Conservation (phyloP, 1,139 yeast genomes). For the Lipomyces yarrowii region DNA sequence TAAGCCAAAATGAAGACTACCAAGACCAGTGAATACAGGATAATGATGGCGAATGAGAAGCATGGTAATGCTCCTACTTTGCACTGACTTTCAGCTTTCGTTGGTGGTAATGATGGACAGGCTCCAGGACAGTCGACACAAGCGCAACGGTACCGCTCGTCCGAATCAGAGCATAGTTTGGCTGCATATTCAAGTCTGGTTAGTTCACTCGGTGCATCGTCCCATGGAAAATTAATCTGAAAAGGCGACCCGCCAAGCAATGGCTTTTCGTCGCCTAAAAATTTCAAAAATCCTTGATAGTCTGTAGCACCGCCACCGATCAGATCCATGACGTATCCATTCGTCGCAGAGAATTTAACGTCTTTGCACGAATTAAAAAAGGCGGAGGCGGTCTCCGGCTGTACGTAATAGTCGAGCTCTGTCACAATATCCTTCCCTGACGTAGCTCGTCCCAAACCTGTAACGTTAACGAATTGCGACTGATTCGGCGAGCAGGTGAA, state of each 20-base stretch:
- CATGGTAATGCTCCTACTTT: conserved; percentile 68
- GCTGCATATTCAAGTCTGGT: conserved; percentile 44
- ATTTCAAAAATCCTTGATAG: conserved; percentile 72
- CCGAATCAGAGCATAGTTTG: conserved; percentile 62
- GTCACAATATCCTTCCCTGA: conserved; percentile 65
- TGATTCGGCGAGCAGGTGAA: conserved; percentile 92
- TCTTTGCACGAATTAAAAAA: conserved; percentile 85
- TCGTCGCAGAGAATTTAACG: conserved; percentile 90
- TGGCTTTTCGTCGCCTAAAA: conserved; percentile 93
- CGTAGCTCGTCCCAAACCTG: conserved; percentile 57
- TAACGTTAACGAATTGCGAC: conserved; percentile 68
- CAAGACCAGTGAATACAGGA: conserved; percentile 53
- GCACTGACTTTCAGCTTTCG: conserved; percentile 49
- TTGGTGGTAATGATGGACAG: conserved; percentile 62
- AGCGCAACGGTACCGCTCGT: conserved; percentile 67
- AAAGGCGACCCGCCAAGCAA: conserved; percentile 93
- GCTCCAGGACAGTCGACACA: conserved; percentile 85
- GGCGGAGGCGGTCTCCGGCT: conserved; percentile 58
- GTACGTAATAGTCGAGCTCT: conserved; percentile 67
- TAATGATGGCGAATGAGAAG: conserved; percentile 63
- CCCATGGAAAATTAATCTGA: conserved; percentile 77
- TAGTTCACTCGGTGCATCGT: conserved; percentile 39
- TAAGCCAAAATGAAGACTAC: conserved; percentile 44
- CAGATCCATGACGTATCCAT: conserved; percentile 94
- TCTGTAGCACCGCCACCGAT: conserved; percentile 94